These are phyloP conservation scores for Hyaloscypha variabilis DNA, from an alignment of 495 filamentous ascomycete species.

Conservation along the genomic window DNA sequence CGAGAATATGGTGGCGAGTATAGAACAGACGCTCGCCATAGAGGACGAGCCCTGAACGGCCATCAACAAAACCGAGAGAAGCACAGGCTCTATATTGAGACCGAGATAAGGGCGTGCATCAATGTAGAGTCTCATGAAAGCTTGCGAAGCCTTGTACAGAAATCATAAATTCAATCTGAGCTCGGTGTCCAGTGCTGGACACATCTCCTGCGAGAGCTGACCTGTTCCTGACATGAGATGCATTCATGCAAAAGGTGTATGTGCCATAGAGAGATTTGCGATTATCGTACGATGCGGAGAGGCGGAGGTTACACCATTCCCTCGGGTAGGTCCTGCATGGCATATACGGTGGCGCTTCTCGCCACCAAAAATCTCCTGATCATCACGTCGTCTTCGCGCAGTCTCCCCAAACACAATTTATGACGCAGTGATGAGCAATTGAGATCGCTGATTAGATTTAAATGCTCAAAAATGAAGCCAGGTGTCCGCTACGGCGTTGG, in stretches of 20 bases:
- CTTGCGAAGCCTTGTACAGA: too few species aligned
- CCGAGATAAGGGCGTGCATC: too few species aligned
- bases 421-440: background rate
- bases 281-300: background rate
- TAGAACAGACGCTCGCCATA: conserved; percentile 3
- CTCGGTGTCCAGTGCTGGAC: too few species aligned
- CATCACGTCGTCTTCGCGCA: conserved; percentile 2
- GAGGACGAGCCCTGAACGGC: background rate
- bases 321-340: background rate
- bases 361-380: conserved; percentile 13
- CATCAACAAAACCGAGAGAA: background rate
- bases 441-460: background rate
- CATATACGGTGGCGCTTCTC: background rate
- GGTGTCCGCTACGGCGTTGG: background rate
- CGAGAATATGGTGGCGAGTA: conserved; percentile 6
- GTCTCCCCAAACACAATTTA: background rate
- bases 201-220: too few species aligned
- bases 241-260: background rate
- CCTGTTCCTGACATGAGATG: too few species aligned
- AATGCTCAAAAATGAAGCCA: background rate
- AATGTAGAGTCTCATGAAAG: too few species aligned
- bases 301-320: background rate
- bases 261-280: background rate
- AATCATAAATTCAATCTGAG: too few species aligned
- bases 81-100: background rate